These are phyloP conservation scores for Phytophthora citrophthora DNA, from an alignment of 352 stramenopile species.

Conservation along the genomic window DNA sequence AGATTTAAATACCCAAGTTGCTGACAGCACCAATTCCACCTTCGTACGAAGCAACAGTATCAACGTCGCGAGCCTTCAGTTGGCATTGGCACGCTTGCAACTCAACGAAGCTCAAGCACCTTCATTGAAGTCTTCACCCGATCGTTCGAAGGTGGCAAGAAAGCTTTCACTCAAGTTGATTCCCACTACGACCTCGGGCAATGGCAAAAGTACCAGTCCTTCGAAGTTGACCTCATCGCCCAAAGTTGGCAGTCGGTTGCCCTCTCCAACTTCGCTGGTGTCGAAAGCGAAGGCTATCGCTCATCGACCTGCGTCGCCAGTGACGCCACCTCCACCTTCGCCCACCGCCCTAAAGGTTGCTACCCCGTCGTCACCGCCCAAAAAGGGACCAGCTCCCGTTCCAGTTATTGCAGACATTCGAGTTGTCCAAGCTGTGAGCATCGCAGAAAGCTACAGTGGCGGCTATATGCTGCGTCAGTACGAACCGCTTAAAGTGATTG, in stretches of 20 bases:
- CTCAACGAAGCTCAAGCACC: conserved; percentile 10
- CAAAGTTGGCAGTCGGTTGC: conserved; percentile 21
- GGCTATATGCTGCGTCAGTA: conserved; percentile 81
- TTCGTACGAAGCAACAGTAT: conserved; percentile 24
- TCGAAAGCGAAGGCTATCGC: conserved; percentile 32
- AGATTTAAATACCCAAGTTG: neutral
- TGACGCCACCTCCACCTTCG: conserved; percentile 3
- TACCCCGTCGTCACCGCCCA: conserved; percentile 22
- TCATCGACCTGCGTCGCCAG: conserved; percentile 18
- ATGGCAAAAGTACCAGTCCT: conserved; percentile 8
- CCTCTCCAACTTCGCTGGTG: conserved; percentile 32
- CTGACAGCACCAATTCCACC: neutral
- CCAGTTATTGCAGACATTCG: conserved; percentile 48
- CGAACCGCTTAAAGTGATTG: conserved; percentile 82
- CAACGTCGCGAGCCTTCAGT: conserved; percentile 23
- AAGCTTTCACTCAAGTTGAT: conserved; percentile 15
- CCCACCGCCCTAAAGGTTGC: conserved; percentile 11
- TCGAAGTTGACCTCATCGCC: conserved; percentile 7
- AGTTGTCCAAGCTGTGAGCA: conserved; percentile 72
- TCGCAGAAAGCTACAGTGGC: conserved; percentile 84
- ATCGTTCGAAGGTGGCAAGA: conserved; percentile 3
- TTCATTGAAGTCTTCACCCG: neutral
- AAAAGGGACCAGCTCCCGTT: conserved; percentile 21
- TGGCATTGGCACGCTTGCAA: conserved; percentile 15
- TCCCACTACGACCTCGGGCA: neutral